phyloP scores from a whole-genome alignment of 768 basidiomycete genomes.

The Nevesoporus exiguus region DNA sequence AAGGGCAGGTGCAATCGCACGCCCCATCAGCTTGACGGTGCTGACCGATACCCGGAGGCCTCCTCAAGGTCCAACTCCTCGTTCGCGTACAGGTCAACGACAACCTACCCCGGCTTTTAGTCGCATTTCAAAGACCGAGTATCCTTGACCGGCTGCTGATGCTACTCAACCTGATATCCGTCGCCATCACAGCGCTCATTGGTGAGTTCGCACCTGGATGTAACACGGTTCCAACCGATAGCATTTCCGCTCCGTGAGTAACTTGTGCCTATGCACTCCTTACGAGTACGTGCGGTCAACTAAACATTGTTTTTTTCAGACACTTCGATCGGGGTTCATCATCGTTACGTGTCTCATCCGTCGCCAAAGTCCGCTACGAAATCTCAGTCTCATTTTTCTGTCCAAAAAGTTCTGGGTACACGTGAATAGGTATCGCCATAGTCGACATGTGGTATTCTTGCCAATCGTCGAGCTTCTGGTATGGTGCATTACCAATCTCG shows the following conservation, averaged over 20 bases:
- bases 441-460: conserved; percentile 65
- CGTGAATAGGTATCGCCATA: too few relatives aligned
- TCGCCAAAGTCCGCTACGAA: conserved; percentile 78
- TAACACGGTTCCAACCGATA: conserved; percentile 57
- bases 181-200: conserved; percentile 75
- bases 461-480: conserved; percentile 42
- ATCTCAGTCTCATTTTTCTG: conserved; percentile 54
- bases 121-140: conserved; percentile 41
- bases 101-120: conserved; percentile 18
- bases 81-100: background rate
- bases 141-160: conserved; percentile 61
- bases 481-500: conserved; percentile 58
- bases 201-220: conserved; percentile 65
- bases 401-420: conserved; percentile 61
- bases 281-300: background rate
- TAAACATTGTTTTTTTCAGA: conserved; percentile 39
- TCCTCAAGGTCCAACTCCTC: conserved; percentile 4
- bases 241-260: conserved; percentile 76
- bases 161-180: conserved; percentile 61
- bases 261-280: background rate
- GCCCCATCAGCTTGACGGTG: background rate
- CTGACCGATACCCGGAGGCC: background rate
- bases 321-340: conserved; percentile 75
- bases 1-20: background rate
- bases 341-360: conserved; percentile 88